Evolutionary conservation across 169 alveolate genomes (phyloP).

Genomic region (Ichthyophthirius multifiliis): DNA sequence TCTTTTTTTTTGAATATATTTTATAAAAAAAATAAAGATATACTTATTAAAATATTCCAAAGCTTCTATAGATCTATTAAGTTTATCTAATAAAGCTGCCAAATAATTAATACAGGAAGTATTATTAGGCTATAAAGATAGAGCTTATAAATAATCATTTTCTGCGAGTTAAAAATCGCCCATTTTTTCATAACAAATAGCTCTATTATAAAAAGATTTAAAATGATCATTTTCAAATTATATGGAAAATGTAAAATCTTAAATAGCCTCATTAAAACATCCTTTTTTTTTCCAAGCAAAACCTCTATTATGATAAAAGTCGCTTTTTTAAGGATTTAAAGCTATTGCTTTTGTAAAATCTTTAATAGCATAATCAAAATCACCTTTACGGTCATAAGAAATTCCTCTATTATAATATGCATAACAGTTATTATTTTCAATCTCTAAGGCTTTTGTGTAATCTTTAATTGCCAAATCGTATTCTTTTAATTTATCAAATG

Average conservation of each 20-base stretch:
- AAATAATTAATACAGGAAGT: slow-evolving; percentile 70
- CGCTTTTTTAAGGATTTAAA: slow-evolving; percentile 78
- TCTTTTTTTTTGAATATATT: background rate
- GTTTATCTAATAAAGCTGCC: slow-evolving; percentile 74
- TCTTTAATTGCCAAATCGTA: slow-evolving; percentile 81
- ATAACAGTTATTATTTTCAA: slow-evolving; percentile 81
- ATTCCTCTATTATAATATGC: slow-evolving; percentile 86
- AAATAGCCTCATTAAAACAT: slow-evolving; percentile 68
- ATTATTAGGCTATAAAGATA: slow-evolving; percentile 61
- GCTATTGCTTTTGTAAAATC: slow-evolving; percentile 80
- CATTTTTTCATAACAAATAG: slow-evolving; percentile 85
- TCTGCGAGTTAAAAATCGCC: slow-evolving; percentile 76
- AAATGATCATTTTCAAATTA: slow-evolving; percentile 72
- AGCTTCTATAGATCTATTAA: slow-evolving; percentile 65
- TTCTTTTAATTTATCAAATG: slow-evolving; percentile 82
- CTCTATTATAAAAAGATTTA: slow-evolving; percentile 86
- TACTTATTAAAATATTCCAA: slow-evolving; percentile 54
- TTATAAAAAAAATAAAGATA: background rate
- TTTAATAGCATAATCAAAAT: slow-evolving; percentile 73
- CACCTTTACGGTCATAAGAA: slow-evolving; percentile 79
- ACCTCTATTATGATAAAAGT: slow-evolving; percentile 85
- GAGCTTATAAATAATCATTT: slow-evolving; percentile 71
- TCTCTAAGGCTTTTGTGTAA: slow-evolving; percentile 79
- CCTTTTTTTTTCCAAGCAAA: slow-evolving; percentile 81
- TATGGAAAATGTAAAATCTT: slow-evolving; percentile 78